A percentile compares a stretch with the other conserved stretches of the same genome.
Evolutionary conservation across 306 rosid species (phyloP).

Genomic region (Quercus rubra): DNA sequence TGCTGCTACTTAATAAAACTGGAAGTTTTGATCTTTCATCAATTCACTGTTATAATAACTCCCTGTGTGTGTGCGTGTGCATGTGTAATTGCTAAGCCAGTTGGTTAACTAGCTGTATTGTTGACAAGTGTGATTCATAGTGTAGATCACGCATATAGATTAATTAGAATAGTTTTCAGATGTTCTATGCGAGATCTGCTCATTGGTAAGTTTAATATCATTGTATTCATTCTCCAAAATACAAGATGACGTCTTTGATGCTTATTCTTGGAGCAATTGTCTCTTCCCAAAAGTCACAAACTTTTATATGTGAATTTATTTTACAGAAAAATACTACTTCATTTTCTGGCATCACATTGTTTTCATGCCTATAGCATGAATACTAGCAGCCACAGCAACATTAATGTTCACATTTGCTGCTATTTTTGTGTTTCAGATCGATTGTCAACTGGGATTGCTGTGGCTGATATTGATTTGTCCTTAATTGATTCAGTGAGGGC

Average conservation of each 20-base stretch:
- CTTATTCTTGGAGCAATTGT: background rate
- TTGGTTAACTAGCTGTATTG: background rate
- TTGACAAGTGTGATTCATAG: background rate
- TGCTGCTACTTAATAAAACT: background rate
- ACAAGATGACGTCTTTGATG: background rate
- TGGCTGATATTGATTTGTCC: slow-evolving; percentile 83
- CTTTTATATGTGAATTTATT: background rate
- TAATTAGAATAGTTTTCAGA: background rate
- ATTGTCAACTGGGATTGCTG: slow-evolving; percentile 67
- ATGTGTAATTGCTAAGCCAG: background rate
- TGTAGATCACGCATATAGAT: background rate
- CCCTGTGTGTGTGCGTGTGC: background rate
- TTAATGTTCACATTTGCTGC: slow-evolving; percentile 7
- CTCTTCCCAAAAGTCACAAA: background rate
- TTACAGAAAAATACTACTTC: background rate
- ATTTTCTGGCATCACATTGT: background rate
- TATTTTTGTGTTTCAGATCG: slow-evolving; percentile 57
- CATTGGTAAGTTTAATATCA: background rate
- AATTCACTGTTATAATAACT: background rate
- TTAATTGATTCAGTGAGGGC: slow-evolving; percentile 67
- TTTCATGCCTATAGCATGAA: background rate
- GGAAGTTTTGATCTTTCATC: background rate
- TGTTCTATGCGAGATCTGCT: background rate
- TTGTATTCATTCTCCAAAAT: background rate
- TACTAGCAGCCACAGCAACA: background rate